A percentile compares a stretch with the other conserved stretches of the same genome.
Conservation (phyloP, 768 basidiomycete genomes). For the Cystofilobasidium macerans region DNA sequence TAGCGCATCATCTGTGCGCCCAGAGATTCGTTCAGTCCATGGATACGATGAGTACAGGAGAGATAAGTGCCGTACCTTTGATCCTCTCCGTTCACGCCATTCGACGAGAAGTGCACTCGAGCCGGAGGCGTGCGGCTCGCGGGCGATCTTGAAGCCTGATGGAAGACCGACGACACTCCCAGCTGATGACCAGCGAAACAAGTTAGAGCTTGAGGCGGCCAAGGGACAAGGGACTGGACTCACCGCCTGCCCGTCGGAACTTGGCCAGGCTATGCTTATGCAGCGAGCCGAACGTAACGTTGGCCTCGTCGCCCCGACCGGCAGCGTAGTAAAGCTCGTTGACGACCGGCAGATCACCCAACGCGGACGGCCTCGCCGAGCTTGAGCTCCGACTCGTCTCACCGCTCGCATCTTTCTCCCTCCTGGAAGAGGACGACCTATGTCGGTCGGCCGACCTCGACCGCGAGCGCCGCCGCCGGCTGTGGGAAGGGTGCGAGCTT, state of each 20-base stretch:
- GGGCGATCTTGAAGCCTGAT: conserved; percentile 11
- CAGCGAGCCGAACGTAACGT: conserved; percentile 12
- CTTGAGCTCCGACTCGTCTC: too few relatives aligned
- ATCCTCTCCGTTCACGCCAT: background rate
- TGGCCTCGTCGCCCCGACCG: conserved; percentile 10
- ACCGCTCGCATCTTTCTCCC: too few relatives aligned
- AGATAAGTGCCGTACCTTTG: background rate
- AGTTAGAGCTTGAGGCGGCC: background rate
- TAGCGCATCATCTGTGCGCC: conserved; percentile 1
- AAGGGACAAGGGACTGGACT: background rate
- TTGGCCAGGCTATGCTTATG: conserved; percentile 10
- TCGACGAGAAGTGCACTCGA: background rate
- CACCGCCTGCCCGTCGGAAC: conserved; percentile 17
- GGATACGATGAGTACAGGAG: too few relatives aligned
- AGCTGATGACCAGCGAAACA: background rate
- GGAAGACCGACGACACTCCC: conserved; percentile 23
- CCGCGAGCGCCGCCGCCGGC: background rate
- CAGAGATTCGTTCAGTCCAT: too few relatives aligned
- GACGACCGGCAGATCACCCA: background rate
- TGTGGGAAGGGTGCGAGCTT: background rate
- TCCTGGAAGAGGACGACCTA: background rate
- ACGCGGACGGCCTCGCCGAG: background rate
- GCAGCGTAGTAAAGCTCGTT: conserved; percentile 9
- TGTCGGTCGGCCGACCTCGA: background rate
- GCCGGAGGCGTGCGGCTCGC: background rate